A percentile compares a stretch with the other conserved stretches of the same genome.
Conservation (phyloP, 148 eudicot species). For the Rhododendron williamsianum region DNA sequence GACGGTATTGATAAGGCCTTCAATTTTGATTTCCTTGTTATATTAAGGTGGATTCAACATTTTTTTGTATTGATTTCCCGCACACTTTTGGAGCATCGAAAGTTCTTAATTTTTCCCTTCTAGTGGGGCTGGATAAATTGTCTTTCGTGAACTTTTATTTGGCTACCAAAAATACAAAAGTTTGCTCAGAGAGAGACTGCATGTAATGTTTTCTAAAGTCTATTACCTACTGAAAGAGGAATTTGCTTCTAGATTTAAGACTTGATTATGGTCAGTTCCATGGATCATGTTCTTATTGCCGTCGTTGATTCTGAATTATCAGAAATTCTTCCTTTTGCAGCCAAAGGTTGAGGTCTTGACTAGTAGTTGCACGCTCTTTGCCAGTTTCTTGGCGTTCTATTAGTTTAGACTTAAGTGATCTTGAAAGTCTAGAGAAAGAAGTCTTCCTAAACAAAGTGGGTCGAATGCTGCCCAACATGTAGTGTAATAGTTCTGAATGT, state of each 20-base stretch:
- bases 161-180: neutral
- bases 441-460: neutral
- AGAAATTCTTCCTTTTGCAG: neutral
- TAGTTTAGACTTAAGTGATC: neutral
- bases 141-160: neutral
- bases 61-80: neutral
- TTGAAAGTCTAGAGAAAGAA: neutral
- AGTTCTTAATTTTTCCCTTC: neutral
- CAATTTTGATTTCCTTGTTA: neutral
- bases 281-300: neutral
- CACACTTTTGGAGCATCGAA: too few relatives aligned
- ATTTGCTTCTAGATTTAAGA: neutral
- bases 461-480: neutral
- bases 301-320: neutral
- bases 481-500: neutral
- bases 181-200: neutral
- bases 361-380: neutral
- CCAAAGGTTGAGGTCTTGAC: neutral
- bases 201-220: neutral
- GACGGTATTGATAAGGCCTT: constrained; percentile 25
- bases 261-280: neutral
- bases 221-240: neutral
- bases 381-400: neutral
- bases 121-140: neutral
- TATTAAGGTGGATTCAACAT: neutral